Percentiles rank a stretch among this genome's conserved stretches.
Conservation (phyloP, 73 alveolate genomes). For the Tetrahymena borealis region DNA sequence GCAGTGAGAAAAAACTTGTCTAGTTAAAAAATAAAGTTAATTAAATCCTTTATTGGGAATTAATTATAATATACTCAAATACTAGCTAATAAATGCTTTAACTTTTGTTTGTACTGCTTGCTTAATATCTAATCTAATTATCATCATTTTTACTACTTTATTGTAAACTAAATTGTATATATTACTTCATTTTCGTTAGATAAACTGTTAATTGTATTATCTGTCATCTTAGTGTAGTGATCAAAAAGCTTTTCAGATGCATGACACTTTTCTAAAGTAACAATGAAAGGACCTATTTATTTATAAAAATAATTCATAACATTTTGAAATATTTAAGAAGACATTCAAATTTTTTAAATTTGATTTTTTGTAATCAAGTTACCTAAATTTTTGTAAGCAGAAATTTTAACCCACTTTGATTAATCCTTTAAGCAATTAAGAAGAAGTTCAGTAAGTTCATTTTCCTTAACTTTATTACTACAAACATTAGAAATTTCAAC, state of each 20-base stretch:
- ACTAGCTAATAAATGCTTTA: too few relatives aligned
- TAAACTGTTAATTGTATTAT: neutral
- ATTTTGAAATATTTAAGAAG: too few relatives aligned
- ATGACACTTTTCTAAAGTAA: neutral
- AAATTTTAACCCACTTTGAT: slow-evolving; percentile 74
- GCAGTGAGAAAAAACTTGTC: neutral
- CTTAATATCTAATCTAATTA: too few relatives aligned
- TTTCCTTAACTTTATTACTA: slow-evolving; percentile 42
- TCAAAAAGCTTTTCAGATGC: neutral
- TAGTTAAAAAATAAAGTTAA: neutral
- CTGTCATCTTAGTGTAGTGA: neutral
- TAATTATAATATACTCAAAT: too few relatives aligned
- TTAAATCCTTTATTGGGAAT: neutral
- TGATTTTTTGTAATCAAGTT: slow-evolving; percentile 44
- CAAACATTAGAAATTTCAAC: slow-evolving; percentile 52
- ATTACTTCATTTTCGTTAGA: neutral
- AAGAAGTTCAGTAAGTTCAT: slow-evolving; percentile 52
- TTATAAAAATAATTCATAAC: too few relatives aligned
- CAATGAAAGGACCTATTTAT: neutral
- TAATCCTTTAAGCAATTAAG: slow-evolving; percentile 47
- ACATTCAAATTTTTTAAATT: too few relatives aligned
- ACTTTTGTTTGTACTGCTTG: too few relatives aligned
- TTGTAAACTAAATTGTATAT: neutral
- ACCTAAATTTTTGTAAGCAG: slow-evolving; percentile 64
- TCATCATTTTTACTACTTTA: too few relatives aligned